Base-by-base conservation (phyloP, 768 basidiomycete species). In the Naganishia vaughanmartiniae region DNA sequence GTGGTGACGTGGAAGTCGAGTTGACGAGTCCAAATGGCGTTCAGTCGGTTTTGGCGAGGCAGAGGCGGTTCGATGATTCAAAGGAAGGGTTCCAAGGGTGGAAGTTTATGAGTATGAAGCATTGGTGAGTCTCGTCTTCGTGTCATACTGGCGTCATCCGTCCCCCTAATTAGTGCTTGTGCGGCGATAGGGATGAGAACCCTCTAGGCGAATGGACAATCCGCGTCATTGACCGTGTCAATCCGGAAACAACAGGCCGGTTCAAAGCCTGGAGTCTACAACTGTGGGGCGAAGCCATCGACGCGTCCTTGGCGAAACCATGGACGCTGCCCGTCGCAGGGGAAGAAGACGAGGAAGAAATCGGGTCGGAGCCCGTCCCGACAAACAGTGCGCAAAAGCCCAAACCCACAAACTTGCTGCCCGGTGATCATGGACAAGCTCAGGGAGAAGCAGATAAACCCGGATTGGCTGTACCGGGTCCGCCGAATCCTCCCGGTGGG, bases 91-190 rank as follows among this genome's bases (percentile, higher is more conserved):
- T 86, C 79, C 87, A 87, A n/a, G 94, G 92, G 0, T 99, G 96
- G 96, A 89, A 86, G n/a, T 99, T 99, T 80, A 98, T 97, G 93
- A 87, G 88, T 36, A 87, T 98, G 68, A 99, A 99, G 81, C 96
- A 99, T 77, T 99, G 96, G 95, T 94, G 70, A 80, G 87, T 63
- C 5, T 57, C 30, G 42, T 14, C n/a, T 30, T 56, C 21, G n/a
- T 31, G 12, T 36, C 65, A n/a, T 82, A 24, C 15, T 21, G 7
- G 31, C n/a, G 14, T 31, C 34, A 33, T 70, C 33, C 0, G 48
- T 26, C 65, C 42, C 17, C n/a, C n/a, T n/a, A 26, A 14, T 46
- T 12, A 54, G 4, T 26, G 0, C 4, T 36, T 14, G 30, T 9
- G 14, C 42, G 42, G 5, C 14, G 42, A 2, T 72, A 97, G 95